Percentiles rank a stretch among this genome's conserved stretches.
These are phyloP conservation scores for Isatis lusitanica DNA, from an alignment of 441 rosid species.

Conservation along the genomic window DNA sequence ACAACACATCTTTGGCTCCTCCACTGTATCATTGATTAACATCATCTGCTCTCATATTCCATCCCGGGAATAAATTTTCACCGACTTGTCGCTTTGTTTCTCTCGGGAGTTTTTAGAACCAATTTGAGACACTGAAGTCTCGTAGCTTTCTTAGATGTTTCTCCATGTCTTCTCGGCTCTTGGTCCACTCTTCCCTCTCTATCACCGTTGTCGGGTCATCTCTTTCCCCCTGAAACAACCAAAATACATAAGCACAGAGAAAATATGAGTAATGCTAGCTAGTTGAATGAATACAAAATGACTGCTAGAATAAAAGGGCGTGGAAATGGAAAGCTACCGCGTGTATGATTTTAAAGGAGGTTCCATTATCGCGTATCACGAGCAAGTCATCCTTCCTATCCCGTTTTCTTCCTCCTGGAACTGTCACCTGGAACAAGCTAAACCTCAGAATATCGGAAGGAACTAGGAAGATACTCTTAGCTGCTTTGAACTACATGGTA, in stretches of 20 bases:
- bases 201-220: constrained; percentile 77
- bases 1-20: constrained; percentile 1
- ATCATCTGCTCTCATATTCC: neutral
- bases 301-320: neutral
- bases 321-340: constrained; percentile 40
- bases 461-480: neutral
- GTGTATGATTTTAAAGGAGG: constrained; percentile 71
- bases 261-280: neutral
- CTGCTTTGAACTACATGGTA: neutral
- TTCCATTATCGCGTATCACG: constrained; percentile 73
- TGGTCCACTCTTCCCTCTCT: constrained; percentile 82
- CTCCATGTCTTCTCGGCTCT: constrained; percentile 79
- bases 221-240: constrained; percentile 53
- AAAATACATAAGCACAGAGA: neutral
- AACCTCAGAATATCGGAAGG: constrained; percentile 15
- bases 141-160: constrained; percentile 83
- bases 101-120: constrained; percentile 49
- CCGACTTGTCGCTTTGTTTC: neutral
- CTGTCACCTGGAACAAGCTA: constrained; percentile 60
- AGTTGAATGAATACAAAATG: neutral
- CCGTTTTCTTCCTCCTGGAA: constrained; percentile 75
- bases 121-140: constrained; percentile 77
- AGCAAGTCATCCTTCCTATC: constrained; percentile 84
- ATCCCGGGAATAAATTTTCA: neutral
- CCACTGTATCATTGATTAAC: neutral